Evolutionary conservation across 202 grass and related monocot species (phyloP).

Genomic region (Elaeis oleifera): DNA sequence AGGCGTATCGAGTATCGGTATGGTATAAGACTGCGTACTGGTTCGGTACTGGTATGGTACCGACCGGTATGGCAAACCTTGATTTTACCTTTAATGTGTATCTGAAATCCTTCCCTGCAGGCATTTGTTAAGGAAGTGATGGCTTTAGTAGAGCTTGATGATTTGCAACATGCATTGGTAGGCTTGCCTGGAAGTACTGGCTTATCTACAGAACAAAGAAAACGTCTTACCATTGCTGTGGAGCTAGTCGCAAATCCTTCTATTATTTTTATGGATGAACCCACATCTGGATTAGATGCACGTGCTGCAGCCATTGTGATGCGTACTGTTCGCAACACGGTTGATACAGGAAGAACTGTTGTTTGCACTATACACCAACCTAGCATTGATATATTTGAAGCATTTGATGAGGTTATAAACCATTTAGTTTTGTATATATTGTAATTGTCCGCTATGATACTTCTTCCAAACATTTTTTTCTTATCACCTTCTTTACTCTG

Average conservation of each 20-base stretch:
- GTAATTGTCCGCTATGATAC: not conserved
- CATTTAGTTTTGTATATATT: not conserved
- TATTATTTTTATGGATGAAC: conserved; percentile 85
- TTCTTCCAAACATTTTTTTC: not conserved
- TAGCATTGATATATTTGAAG: conserved; percentile 86
- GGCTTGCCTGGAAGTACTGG: conserved; percentile 55
- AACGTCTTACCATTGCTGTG: conserved; percentile 78
- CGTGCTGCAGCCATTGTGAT: conserved; percentile 79
- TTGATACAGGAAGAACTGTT: conserved; percentile 73
- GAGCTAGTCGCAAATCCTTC: conserved; percentile 85
- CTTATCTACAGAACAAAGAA: conserved; percentile 76
- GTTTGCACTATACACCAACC: conserved; percentile 86
- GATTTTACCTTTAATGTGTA: conserved; percentile 8
- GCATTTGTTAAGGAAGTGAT: conserved; percentile 73
- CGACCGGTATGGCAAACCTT: too few species aligned
- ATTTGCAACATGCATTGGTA: conserved; percentile 53
- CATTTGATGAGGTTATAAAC: conserved; percentile 66
- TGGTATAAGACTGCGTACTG: too few species aligned
- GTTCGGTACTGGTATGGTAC: too few species aligned
- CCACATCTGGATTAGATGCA: conserved; percentile 74
- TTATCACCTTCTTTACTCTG: conserved; percentile 5
- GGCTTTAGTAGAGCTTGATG: conserved; percentile 62
- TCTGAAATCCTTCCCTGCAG: conserved; percentile 20
- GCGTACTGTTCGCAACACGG: conserved; percentile 74
- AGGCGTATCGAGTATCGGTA: too few species aligned